Evolutionary conservation across 768 basidiomycete species (phyloP), one percentile per base, ranked within the genome.

Genomic region (Psilocybe sp.): DNA sequence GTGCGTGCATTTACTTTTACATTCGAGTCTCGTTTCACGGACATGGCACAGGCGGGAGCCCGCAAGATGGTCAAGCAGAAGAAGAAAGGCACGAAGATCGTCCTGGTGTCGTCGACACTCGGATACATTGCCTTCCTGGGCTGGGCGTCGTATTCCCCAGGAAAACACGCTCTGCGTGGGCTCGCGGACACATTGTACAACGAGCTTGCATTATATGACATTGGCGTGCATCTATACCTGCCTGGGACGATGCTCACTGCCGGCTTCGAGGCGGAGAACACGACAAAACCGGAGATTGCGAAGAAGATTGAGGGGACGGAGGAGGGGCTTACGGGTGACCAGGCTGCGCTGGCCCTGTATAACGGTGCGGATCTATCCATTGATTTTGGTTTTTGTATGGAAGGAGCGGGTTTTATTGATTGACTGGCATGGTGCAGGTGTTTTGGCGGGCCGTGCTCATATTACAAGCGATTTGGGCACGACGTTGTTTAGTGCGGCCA

Each of bases 81-180:
- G n/a, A 71, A 74, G 32, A 65, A 69, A 16, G 76, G 79, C 51
- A 80, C 87, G 16, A 91, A 87, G 62, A 84, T 93, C 35, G 73
- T 89, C 14, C 80, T 96, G 36, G 79, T 90, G 19, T 84, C 83
- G 1, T 92, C 89, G 0, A 80, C 84, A 5, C 67, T 93, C 10
- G 88, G 84, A 1, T 83, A 84, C 58, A 84, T 92, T 73, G 77
- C 81, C 2, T 80, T 93, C 47, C 68, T 88, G 3, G 93, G 94
- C 0, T 96, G 84, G 58, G 74, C 85, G 1, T 79, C 82, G 1
- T 96, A 96, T 65, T 73, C 88, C 0, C 90, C 92, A 0, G 86
- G 82, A 9, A 96, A 96, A 63, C 87, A 89, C 58, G 94, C 94
- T 7, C 64, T 96, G 5, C 71, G 91, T 69, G 92, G 87, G 12